These are phyloP conservation scores for Ustilago vetiveriae DNA, from an alignment of 1,284 basidiomycete genomes.

Conservation along the genomic window DNA sequence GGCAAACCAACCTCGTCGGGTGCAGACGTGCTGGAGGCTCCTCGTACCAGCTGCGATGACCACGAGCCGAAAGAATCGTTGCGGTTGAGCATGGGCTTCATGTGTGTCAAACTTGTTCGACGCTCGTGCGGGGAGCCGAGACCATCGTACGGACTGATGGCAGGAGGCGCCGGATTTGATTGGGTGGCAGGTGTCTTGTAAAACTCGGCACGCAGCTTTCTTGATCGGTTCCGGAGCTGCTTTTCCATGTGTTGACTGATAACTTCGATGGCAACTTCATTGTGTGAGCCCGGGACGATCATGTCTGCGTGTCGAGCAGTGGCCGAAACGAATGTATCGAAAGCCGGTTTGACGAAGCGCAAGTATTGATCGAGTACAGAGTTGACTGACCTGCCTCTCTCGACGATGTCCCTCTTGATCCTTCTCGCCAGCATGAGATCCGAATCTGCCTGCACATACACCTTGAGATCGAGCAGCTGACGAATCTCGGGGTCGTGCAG, in stretches of 20 bases:
- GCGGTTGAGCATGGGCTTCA: slow-evolving; percentile 18
- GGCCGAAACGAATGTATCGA: slow-evolving; percentile 93
- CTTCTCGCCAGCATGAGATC: slow-evolving; percentile 96
- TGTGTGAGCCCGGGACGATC: slow-evolving; percentile 63
- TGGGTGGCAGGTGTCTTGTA: slow-evolving; percentile 44
- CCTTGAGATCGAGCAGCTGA: slow-evolving; percentile 89
- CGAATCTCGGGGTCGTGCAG: slow-evolving; percentile 76
- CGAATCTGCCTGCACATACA: slow-evolving; percentile 77
- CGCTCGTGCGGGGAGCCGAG: slow-evolving; percentile 31
- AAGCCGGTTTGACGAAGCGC: slow-evolving; percentile 84
- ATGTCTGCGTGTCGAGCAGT: slow-evolving; percentile 83
- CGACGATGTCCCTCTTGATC: slow-evolving; percentile 84
- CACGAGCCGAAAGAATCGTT: slow-evolving; percentile 13
- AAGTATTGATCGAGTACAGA: slow-evolving; percentile 93
- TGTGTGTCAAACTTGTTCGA: slow-evolving; percentile 12
- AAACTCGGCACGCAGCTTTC: slow-evolving; percentile 50
- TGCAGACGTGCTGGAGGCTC: slow-evolving; percentile 9
- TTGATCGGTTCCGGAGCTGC: slow-evolving; percentile 71
- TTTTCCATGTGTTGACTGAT: slow-evolving; percentile 89
- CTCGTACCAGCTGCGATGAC: slow-evolving; percentile 7
- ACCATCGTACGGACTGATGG: slow-evolving; percentile 31
- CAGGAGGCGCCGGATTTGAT: not conserved
- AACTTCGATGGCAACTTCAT: slow-evolving; percentile 80
- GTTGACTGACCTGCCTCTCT: slow-evolving; percentile 84
- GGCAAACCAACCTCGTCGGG: slow-evolving; percentile 53